Percentiles rank a stretch among this genome's conserved stretches.
phyloP scores from a whole-genome alignment of 2,329 filamentous ascomycete species.

The Triangularia verruculosa region DNA sequence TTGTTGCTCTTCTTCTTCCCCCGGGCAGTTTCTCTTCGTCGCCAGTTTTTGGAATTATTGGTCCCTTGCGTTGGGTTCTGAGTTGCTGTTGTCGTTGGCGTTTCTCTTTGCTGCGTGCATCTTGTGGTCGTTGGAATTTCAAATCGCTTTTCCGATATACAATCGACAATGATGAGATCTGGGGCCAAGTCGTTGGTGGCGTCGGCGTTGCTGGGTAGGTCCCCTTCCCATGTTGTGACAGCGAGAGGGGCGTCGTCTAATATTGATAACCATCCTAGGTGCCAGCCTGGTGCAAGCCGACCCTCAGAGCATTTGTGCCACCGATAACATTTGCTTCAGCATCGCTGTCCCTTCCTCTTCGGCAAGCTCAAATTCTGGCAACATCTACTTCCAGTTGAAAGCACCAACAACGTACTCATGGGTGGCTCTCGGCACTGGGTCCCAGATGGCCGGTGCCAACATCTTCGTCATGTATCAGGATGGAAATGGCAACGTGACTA shows the following conservation, averaged over 20 bases:
- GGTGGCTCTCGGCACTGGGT: conserved; percentile 58
- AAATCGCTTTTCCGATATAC: conserved; percentile 1
- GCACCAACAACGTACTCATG: conserved; percentile 53
- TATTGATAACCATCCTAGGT: conserved; percentile 10
- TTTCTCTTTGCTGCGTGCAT: background rate
- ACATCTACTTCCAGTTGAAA: conserved; percentile 60
- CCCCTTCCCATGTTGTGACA: background rate
- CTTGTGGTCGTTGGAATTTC: background rate
- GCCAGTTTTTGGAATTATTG: conserved; percentile 1
- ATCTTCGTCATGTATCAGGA: conserved; percentile 63
- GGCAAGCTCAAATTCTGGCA: conserved; percentile 47
- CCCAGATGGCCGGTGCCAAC: conserved; percentile 52
- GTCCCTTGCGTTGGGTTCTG: background rate
- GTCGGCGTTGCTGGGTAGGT: conserved; percentile 21
- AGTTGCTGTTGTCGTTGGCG: background rate
- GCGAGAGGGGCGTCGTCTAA: background rate
- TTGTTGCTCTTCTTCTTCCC: background rate
- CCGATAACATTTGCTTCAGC: conserved; percentile 48
- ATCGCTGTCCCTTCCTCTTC: conserved; percentile 54
- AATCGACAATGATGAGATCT: conserved; percentile 14
- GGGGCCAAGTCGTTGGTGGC: background rate
- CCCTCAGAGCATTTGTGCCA: conserved; percentile 41
- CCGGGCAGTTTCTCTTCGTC: background rate
- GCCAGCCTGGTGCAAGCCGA: conserved; percentile 29
- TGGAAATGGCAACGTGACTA: conserved; percentile 56